A percentile compares a stretch with the other conserved stretches of the same genome.
These are phyloP conservation scores for Diaporthe aspalathi DNA, from an alignment of 2,329 filamentous ascomycete genomes.

Conservation along the genomic window DNA sequence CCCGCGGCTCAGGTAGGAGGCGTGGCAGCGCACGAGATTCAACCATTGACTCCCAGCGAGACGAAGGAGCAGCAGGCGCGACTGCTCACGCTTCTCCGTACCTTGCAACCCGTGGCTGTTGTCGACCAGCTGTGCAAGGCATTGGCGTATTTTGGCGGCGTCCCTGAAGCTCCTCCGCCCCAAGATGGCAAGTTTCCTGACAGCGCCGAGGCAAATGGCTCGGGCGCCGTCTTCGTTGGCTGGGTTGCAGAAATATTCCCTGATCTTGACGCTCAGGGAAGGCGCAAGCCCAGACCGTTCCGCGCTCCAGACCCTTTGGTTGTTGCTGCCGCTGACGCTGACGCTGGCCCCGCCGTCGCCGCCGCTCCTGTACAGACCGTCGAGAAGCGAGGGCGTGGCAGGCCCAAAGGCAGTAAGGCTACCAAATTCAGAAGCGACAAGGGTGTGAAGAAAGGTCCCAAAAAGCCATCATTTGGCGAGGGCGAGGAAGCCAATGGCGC, in stretches of 20 bases:
- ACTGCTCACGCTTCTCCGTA: slow-evolving; percentile 66
- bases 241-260: slow-evolving; percentile 75
- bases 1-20: slow-evolving; percentile 26
- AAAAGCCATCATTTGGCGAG: slow-evolving; percentile 40
- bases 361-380: slow-evolving; percentile 38
- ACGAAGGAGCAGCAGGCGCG: slow-evolving; percentile 70
- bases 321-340: slow-evolving; percentile 45
- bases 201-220: slow-evolving; percentile 67
- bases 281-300: slow-evolving; percentile 42
- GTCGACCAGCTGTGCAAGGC: slow-evolving; percentile 73
- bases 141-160: slow-evolving; percentile 72
- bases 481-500: slow-evolving; percentile 22
- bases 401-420: slow-evolving; percentile 68
- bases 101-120: slow-evolving; percentile 65
- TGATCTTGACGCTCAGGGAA: slow-evolving; percentile 44
- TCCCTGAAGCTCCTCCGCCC: slow-evolving; percentile 65
- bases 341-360: too few species aligned
- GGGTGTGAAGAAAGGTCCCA: slow-evolving; percentile 60
- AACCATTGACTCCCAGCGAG: slow-evolving; percentile 53
- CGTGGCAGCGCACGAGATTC: slow-evolving; percentile 42
- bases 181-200: slow-evolving; percentile 64
- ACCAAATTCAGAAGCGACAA: slow-evolving; percentile 61
- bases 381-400: slow-evolving; percentile 60
- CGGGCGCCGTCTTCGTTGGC: slow-evolving; percentile 68
- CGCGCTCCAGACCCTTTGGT: slow-evolving; percentile 38